Percentiles rank a stretch among this genome's conserved stretches.
Evolutionary conservation across 768 basidiomycete species (phyloP).

Genomic region (Dioszegia hungarica): DNA sequence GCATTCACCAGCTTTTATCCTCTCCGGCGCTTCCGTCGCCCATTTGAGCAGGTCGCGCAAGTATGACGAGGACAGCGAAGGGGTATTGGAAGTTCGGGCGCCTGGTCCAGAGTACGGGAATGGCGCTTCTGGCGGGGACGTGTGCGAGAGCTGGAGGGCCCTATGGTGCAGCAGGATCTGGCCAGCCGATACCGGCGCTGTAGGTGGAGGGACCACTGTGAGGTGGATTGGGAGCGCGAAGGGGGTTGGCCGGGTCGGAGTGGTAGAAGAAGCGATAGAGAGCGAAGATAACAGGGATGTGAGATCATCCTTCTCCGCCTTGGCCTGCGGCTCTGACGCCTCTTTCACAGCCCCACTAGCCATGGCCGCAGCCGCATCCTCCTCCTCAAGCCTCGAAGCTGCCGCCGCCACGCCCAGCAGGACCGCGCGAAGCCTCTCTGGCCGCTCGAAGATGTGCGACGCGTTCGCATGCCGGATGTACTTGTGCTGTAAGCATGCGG

Average conservation of each 20-base stretch:
- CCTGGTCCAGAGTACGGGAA: conserved; percentile 20
- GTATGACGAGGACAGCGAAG: conserved; percentile 26
- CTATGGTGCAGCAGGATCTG: conserved; percentile 36
- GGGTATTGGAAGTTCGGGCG: background rate
- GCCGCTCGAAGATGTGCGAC: conserved; percentile 79
- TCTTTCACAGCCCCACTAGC: background rate
- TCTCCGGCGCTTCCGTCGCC: conserved; percentile 42
- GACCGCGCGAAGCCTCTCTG: conserved; percentile 80
- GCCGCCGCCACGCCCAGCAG: conserved; percentile 76
- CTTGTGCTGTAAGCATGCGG: conserved; percentile 46
- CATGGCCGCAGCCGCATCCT: conserved; percentile 10
- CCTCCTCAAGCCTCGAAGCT: conserved; percentile 63
- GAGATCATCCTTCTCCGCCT: conserved; percentile 22
- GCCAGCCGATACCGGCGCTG: conserved; percentile 18
- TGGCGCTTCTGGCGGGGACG: conserved; percentile 29
- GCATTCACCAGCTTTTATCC: conserved; percentile 40
- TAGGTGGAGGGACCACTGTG: conserved; percentile 23
- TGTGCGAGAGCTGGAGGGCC: conserved; percentile 39
- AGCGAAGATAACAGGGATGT: conserved; percentile 25
- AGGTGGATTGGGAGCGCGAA: conserved; percentile 10
- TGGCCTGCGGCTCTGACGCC: background rate
- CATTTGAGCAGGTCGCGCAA: conserved; percentile 37
- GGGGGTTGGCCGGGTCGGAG: background rate
- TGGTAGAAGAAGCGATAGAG: conserved; percentile 4
- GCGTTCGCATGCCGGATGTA: conserved; percentile 73